Percentiles rank a stretch among this genome's conserved stretches.
Conservation (phyloP, 2,329 filamentous ascomycete genomes). For the Nemania abortiva region DNA sequence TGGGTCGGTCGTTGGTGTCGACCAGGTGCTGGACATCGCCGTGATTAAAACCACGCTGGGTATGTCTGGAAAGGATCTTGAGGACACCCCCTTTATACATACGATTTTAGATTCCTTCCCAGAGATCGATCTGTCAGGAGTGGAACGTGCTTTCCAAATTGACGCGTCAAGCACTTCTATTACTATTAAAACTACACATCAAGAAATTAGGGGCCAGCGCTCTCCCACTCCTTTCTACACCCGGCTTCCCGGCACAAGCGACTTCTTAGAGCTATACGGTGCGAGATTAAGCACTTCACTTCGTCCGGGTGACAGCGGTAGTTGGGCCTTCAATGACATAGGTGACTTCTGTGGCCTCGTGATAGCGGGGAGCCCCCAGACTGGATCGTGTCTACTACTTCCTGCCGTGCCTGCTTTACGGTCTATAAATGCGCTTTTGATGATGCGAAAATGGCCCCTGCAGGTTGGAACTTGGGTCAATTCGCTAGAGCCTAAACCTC, state of each 20-base stretch:
- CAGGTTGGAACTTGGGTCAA: too few species aligned
- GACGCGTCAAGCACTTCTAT: constrained; percentile 13
- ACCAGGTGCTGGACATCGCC: constrained; percentile 32
- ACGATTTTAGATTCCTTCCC: neutral
- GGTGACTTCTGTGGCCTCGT: constrained; percentile 29
- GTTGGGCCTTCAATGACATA: constrained; percentile 29
- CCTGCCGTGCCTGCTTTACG: constrained; percentile 6
- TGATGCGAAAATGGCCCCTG: neutral
- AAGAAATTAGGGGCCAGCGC: constrained; percentile 27
- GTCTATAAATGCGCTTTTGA: constrained; percentile 15
- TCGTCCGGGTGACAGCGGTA: constrained; percentile 32
- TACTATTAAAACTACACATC: constrained; percentile 28
- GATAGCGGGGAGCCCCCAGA: constrained; percentile 32
- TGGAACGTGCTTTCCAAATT: too few species aligned
- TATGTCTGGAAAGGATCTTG: too few species aligned
- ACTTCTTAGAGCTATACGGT: constrained; percentile 29
- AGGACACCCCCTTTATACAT: too few species aligned
- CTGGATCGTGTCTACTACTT: constrained; percentile 30
- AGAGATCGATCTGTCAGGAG: neutral
- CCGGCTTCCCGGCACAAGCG: constrained; percentile 27
- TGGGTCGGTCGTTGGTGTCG: constrained; percentile 28
- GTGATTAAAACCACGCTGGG: constrained; percentile 21
- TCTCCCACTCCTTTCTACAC: constrained; percentile 29
- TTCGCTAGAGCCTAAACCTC: neutral
- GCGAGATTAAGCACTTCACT: constrained; percentile 19